phyloP scores from a whole-genome alignment of 2,329 filamentous ascomycete species.

The Metarhizium album region DNA sequence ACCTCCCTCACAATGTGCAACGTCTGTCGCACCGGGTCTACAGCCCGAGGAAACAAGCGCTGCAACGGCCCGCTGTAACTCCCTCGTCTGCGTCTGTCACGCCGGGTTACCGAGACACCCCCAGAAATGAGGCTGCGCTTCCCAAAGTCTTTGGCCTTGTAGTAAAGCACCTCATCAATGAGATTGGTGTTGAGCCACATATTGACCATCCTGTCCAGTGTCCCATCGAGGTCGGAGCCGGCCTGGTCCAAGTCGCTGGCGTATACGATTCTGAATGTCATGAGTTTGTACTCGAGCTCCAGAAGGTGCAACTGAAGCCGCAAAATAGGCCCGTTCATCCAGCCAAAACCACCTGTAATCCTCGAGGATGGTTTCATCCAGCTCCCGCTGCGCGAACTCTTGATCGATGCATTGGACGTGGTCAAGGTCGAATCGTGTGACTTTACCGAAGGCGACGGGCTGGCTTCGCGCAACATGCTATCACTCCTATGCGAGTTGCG shows the following conservation, averaged over 20 bases:
- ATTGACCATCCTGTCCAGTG: slow-evolving; percentile 15
- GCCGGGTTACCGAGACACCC: slow-evolving; percentile 8
- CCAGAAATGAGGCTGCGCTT: slow-evolving; percentile 8
- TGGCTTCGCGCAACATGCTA: slow-evolving; percentile 10
- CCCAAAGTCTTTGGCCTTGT: slow-evolving; percentile 19
- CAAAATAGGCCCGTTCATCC: slow-evolving; percentile 15
- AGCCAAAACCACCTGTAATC: slow-evolving; percentile 12
- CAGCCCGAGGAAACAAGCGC: slow-evolving; percentile 12
- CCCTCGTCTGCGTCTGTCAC: slow-evolving; percentile 13
- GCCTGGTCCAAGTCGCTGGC: slow-evolving; percentile 16
- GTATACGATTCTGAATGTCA: slow-evolving; percentile 17
- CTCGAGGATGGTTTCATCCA: slow-evolving; percentile 13
- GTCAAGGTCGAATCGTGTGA: slow-evolving; percentile 14
- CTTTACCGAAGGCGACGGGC: slow-evolving; percentile 12
- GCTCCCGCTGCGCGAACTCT: slow-evolving; percentile 11
- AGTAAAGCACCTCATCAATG: slow-evolving; percentile 18
- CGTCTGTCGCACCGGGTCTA: slow-evolving; percentile 14
- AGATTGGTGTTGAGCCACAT: slow-evolving; percentile 20
- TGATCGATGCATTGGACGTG: slow-evolving; percentile 12
- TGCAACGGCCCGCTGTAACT: slow-evolving; percentile 12
- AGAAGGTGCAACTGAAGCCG: slow-evolving; percentile 17
- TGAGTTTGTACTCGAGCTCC: slow-evolving; percentile 20
- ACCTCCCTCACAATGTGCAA: slow-evolving; percentile 18
- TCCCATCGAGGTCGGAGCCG: slow-evolving; percentile 11
- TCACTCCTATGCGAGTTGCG: slow-evolving; percentile 10